Evolutionary conservation across 2,329 filamentous ascomycete genomes (phyloP).

Genomic region (Emergomyces africanus): DNA sequence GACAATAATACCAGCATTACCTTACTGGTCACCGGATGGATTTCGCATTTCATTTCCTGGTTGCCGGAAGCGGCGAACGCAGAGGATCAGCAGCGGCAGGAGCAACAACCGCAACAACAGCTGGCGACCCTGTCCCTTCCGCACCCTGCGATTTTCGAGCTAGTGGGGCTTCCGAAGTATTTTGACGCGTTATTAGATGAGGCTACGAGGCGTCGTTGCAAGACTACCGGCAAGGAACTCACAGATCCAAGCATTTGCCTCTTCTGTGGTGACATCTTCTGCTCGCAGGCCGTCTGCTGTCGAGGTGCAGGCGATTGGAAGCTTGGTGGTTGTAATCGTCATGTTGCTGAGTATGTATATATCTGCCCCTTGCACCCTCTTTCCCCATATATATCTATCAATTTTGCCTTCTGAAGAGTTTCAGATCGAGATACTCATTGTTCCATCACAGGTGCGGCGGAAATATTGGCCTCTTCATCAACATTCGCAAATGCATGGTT

Average conservation of each 20-base stretch:
- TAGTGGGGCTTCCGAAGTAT: conserved; percentile 81
- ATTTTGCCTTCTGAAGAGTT: neutral
- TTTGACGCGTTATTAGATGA: conserved; percentile 90
- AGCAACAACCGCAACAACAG: conserved; percentile 4
- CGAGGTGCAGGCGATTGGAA: conserved; percentile 44
- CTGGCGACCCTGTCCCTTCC: conserved; percentile 40
- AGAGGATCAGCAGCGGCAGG: neutral
- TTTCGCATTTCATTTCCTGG: conserved; percentile 38
- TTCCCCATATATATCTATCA: neutral
- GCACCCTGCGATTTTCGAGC: conserved; percentile 86
- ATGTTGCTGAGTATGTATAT: conserved; percentile 61
- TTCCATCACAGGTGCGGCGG: conserved; percentile 56
- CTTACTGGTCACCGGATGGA: conserved; percentile 54
- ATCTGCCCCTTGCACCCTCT: neutral
- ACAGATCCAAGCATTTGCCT: conserved; percentile 85
- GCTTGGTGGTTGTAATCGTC: conserved; percentile 79
- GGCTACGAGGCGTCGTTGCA: conserved; percentile 69
- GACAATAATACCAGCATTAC: conserved; percentile 32
- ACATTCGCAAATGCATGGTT: conserved; percentile 89
- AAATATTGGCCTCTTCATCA: conserved; percentile 87
- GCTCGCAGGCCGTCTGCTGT: conserved; percentile 87
- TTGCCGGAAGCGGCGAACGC: conserved; percentile 14
- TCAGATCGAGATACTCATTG: neutral
- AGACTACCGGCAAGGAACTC: conserved; percentile 81
- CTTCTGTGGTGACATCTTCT: conserved; percentile 94